Percentiles rank a stretch among this genome's conserved stretches.
These are phyloP conservation scores for Penicillium hordei DNA, from an alignment of 2,329 filamentous ascomycete species.

Conservation along the genomic window DNA sequence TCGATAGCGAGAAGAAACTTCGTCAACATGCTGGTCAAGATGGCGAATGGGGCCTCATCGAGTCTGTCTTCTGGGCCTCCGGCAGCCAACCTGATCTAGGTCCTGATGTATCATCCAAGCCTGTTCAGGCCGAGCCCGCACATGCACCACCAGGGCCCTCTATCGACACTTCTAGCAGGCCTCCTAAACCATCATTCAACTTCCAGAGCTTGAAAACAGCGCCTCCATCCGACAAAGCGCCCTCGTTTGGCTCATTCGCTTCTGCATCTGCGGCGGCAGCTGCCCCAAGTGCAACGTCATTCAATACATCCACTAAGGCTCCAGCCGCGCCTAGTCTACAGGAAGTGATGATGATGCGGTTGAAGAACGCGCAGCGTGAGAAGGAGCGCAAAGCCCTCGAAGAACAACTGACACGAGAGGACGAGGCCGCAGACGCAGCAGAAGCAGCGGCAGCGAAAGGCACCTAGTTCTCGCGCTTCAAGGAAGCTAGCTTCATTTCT, in stretches of 20 bases:
- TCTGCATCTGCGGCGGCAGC: conserved; percentile 33
- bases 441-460: conserved; percentile 24
- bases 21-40: conserved; percentile 27
- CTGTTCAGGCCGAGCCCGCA: conserved; percentile 23
- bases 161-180: conserved; percentile 8
- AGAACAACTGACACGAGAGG: conserved; percentile 53
- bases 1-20: conserved; percentile 47
- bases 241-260: conserved; percentile 46
- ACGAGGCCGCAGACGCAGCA: conserved; percentile 45
- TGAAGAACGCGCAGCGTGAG: conserved; percentile 57
- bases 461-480: conserved; percentile 7
- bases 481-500: not conserved
- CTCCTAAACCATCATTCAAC: conserved; percentile 33
- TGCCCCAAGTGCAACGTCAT: conserved; percentile 29
- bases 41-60: conserved; percentile 50
- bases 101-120: conserved; percentile 14
- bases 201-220: conserved; percentile 37
- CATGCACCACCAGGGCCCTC: not conserved
- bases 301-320: conserved; percentile 26
- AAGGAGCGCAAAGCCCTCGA: conserved; percentile 53
- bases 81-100: conserved; percentile 53
- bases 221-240: conserved; percentile 34
- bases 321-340: conserved; percentile 43
- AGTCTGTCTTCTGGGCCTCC: conserved; percentile 57
- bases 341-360: conserved; percentile 54